Evolutionary conservation across 495 filamentous ascomycete species (phyloP), one percentile per base, ranked within the genome.

Genomic region (Recurvomyces mirabilis): DNA sequence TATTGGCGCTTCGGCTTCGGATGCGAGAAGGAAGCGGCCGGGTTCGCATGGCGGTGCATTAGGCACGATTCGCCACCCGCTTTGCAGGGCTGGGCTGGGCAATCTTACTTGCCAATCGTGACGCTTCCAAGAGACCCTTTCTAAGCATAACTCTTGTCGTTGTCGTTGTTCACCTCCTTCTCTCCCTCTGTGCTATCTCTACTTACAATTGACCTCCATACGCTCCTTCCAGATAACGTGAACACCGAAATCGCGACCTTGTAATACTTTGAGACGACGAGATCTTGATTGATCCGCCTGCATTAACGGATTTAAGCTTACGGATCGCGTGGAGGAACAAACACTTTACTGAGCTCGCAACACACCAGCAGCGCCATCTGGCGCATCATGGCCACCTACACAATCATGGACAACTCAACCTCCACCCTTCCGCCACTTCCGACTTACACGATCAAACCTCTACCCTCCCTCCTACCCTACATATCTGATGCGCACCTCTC

Each of bases 401-500:
- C 25, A 28, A 43, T 7, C 13, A 52, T 57, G 45, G 38, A 17
- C 44, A 74, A 73, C 66, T 55, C 66, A 21, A 73, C 54, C 20
- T 46, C 38, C 39, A 59, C 58, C 38, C 73, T 94, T 29, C 87
- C 87, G 44, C 84, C 85, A 21, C 75, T 93, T 19, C 84, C 88
- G 25, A 60, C 71, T 18, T 91, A 87, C 65, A 75, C 74, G 21
- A 61, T 84, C 14, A 65, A 65, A 36, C 77, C 78, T 6, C 75
- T 79, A 22, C 72, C 77, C 47, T 74, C 86, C 26, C 66, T 94
- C 23, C 47, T 94, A 33, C 69, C 86, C 29, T 77, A 74, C 57
- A 71, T 94, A n/a, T 73, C 84, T 17, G 91, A 96, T 62, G 78
- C 78, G 55, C 75, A 80, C 60, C 64, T 94, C 18, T 69, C 79